Evolutionary conservation across 1,284 basidiomycete genomes (phyloP).

Genomic region (Leccinum solheimii): DNA sequence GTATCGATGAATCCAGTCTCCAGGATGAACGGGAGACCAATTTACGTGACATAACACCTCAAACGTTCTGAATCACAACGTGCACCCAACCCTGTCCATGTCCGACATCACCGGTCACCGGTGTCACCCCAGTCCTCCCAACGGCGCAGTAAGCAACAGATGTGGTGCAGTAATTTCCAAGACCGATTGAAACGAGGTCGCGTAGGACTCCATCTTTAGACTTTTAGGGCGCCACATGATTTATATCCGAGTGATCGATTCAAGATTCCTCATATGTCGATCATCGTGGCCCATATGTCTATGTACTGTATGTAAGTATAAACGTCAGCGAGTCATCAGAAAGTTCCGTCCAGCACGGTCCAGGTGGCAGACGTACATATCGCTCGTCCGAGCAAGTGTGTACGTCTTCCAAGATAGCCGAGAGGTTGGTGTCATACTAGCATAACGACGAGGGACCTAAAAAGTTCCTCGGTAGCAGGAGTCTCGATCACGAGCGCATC

Average conservation of each 20-base stretch:
- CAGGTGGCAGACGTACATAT: background rate
- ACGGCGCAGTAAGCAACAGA: background rate
- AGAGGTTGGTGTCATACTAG: background rate
- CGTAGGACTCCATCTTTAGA: background rate
- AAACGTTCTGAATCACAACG: background rate
- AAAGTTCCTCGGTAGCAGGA: background rate
- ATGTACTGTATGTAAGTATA: background rate
- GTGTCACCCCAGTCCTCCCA: background rate
- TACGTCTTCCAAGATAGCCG: background rate
- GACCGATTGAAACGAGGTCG: background rate
- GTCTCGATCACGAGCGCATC: background rate
- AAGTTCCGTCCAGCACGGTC: background rate
- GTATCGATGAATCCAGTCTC: background rate
- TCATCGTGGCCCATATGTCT: background rate
- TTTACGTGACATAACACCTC: background rate
- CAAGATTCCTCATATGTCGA: background rate
- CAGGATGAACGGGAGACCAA: background rate
- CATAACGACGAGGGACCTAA: background rate
- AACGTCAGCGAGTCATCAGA: background rate
- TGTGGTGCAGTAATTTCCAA: background rate
- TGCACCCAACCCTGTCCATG: background rate
- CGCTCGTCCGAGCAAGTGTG: background rate
- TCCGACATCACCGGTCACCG: background rate
- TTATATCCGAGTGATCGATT: background rate
- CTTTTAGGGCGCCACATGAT: background rate